Base-by-base conservation (phyloP, 139 green algal species). In the Limnomonas spitsbergensis region DNA sequence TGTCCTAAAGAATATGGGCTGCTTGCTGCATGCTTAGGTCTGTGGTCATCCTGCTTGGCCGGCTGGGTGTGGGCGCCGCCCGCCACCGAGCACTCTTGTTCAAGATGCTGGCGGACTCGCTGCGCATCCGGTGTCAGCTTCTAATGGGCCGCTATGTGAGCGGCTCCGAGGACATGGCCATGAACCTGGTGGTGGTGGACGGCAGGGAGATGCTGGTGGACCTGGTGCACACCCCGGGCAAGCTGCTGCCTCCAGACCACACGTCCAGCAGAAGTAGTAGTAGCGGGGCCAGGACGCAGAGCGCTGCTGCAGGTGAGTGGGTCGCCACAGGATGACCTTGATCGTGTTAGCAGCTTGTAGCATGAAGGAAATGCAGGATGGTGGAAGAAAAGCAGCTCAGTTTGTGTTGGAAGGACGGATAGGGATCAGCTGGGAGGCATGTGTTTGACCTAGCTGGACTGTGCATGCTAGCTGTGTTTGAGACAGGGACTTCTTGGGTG, bases 21-120 rank as follows among this genome's bases (percentile, higher is more conserved):
- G n/a, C n/a, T n/a, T n/a, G n/a, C n/a, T n/a, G n/a, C n/a, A n/a
- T n/a, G n/a, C 29, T 14, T 32, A 70, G 83, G 32, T 87, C 75
- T 34, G 75, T 83, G 6, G 84, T 94, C 1, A 75, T 96, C 14
- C 81, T 71, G 6, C 81, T 95, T 0, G 92, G 91, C 7, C 61
- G 77, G 1, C 84, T 97, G 52, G 66, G 68, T 31, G 75, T 85
- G 20, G 93, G 92, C 6, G 40, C 88, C 7, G 34, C 68, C 6
- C 75, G 92, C 4, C 94, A 98, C 80, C 79, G 94, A 6, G 90
- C 90, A 29, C 83, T 97, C 77, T 85, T 97, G 40, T 98, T 94
- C 87, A 98, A 98, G 39, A 69, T 85, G n/a, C 82, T 97, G 3
- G 89, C 88, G 1, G 91, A 94, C 69, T 80, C 82, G 6, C 76